phyloP scores from a whole-genome alignment of 2,329 filamentous ascomycete genomes.

The Raffaelea deltoideospora region DNA sequence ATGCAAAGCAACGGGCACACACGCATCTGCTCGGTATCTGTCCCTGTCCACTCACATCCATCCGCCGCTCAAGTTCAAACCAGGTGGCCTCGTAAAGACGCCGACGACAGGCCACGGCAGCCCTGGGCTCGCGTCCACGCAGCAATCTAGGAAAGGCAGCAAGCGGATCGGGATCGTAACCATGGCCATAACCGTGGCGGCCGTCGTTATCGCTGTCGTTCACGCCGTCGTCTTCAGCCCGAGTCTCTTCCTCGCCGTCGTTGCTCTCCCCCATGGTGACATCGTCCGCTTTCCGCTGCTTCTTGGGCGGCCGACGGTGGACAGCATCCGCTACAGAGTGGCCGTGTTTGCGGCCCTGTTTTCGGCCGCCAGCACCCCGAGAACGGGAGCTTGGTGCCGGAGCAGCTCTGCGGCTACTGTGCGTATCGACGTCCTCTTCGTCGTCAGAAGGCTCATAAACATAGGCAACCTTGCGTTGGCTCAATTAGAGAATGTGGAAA shows the following conservation, averaged over 20 bases:
- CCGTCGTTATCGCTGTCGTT: background rate
- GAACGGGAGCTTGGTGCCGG: too few relatives aligned
- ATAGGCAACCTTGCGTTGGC: slow-evolving; percentile 36
- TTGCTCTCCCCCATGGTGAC: slow-evolving; percentile 56
- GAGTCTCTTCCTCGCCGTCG: background rate
- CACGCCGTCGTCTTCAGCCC: background rate
- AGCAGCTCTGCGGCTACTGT: background rate
- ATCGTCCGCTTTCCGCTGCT: slow-evolving; percentile 63
- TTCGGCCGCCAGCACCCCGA: background rate
- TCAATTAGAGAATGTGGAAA: too few relatives aligned
- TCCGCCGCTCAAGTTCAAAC: slow-evolving; percentile 45
- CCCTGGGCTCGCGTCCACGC: slow-evolving; percentile 34
- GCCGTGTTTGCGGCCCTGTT: background rate
- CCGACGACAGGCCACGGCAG: slow-evolving; percentile 37
- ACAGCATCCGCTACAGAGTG: background rate
- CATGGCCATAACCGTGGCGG: background rate
- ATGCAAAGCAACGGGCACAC: slow-evolving; percentile 15
- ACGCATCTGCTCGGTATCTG: too few relatives aligned
- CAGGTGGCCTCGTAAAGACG: slow-evolving; percentile 48
- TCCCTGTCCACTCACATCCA: too few relatives aligned
- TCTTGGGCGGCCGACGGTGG: background rate
- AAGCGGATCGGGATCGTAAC: too few relatives aligned
- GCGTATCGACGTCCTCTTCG: slow-evolving; percentile 11
- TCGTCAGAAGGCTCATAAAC: slow-evolving; percentile 40
- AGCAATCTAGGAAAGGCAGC: slow-evolving; percentile 36